Conservation (phyloP, 2,329 filamentous ascomycete species). For the Tothia fuscella region DNA sequence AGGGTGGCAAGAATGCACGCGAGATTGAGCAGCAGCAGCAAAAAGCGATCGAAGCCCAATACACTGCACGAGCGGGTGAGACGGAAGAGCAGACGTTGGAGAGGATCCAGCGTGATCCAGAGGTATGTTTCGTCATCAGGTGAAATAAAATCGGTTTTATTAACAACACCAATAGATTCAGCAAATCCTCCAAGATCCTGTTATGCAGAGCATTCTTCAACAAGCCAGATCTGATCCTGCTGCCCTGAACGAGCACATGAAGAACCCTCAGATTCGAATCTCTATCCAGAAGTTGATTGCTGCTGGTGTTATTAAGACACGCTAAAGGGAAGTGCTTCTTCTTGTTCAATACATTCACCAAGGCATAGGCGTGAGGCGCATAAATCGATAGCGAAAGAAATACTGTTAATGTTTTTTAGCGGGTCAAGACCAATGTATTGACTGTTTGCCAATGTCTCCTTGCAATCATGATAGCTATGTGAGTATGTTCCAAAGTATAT, state of each 20-base stretch:
- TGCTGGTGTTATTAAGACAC: constrained; percentile 53
- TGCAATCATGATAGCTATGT: too few species aligned
- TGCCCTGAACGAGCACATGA: constrained; percentile 94
- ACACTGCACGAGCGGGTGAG: constrained; percentile 81
- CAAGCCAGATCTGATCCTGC: constrained; percentile 90
- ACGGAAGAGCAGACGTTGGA: constrained; percentile 92
- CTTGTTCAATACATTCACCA: too few species aligned
- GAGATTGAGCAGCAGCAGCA: constrained; percentile 93
- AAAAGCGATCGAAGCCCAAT: constrained; percentile 86
- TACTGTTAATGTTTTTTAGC: too few species aligned
- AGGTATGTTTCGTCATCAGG: constrained; percentile 45
- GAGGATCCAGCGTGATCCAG: constrained; percentile 78
- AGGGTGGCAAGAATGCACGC: constrained; percentile 65
- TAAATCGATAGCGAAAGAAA: too few species aligned
- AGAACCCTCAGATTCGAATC: constrained; percentile 68
- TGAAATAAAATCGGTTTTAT: neutral
- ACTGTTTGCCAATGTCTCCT: too few species aligned
- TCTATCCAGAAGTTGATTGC: constrained; percentile 95
- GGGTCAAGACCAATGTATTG: too few species aligned
- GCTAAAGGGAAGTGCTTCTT: too few species aligned
- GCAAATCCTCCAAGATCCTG: constrained; percentile 81
- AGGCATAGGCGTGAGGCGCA: too few species aligned
- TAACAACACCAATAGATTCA: constrained; percentile 53
- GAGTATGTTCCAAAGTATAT: too few species aligned
- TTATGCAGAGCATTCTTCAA: constrained; percentile 96